Base-by-base conservation (phyloP, 108 stramenopile genomes). In the Poteriospumella lacustris region DNA sequence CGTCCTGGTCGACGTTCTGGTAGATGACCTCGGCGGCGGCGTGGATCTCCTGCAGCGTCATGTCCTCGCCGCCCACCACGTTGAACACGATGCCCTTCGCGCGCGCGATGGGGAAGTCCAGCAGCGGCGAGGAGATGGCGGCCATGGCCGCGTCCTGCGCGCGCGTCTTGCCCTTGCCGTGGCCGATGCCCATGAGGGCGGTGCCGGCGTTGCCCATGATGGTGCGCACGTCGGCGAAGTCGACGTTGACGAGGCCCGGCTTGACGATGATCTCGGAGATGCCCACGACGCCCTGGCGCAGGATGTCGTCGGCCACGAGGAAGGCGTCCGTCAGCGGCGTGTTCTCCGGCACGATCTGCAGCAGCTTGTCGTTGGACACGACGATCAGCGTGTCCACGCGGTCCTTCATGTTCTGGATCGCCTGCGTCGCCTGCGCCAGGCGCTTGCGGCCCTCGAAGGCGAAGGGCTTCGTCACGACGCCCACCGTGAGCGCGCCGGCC, bases 241-340 rank as follows among this genome's bases (percentile, higher is more conserved):
- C 91, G 2, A 91, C 90, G 78, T 91, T 91, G 79, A 91, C 80
- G 42, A 91, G 59, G 29, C 91, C 91, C 1, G 90, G 85, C 68
- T 90, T 90, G 82, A 91, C 77, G 72, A 91, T 91, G 80, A 91
- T 90, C 73, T 91, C 91, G 28, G 87, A 87, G 34, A 91, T 91
- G 44, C 91, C 90, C 19, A 91, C 88, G 42, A 91, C 91, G 59
- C 91, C 90, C 83, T 90, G 89, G 41, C 89, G 80, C 39, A 92
- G 79, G 44, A 90, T 87, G 75, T 92, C 90, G 79, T 92, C 91
- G 12, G 91, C 91, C 47, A 92, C 90, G 19, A 90, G 69, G 76
- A 92, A 92, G 0, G 91, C 90, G 59, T 90, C 90, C 43, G 86
- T 88, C 29, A 92, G 79, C 12, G 91, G 88, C 0, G 90, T 90